Conservation (phyloP, 495 filamentous ascomycete genomes). For the Articulospora tetracladia region DNA sequence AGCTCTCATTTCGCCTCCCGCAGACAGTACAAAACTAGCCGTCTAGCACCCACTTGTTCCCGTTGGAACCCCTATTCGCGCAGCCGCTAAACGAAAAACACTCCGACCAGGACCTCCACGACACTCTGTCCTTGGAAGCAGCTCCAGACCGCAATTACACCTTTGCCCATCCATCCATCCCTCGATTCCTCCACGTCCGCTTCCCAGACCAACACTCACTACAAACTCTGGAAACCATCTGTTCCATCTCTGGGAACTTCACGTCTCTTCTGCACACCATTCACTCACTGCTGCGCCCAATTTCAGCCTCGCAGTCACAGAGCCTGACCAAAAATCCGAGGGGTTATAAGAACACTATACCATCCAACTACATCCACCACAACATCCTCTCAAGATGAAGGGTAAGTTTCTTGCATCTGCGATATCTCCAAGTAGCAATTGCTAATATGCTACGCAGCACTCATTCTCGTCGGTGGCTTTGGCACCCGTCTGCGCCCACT, state of each 20-base stretch:
- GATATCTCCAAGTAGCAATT: background rate
- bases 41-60: constrained; percentile 3
- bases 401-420: constrained; percentile 33
- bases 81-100: constrained; percentile 15
- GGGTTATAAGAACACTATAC: background rate
- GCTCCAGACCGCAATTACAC: background rate
- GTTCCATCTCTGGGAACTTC: too few relatives aligned
- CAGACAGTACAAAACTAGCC: constrained; percentile 3
- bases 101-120: background rate
- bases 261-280: background rate
- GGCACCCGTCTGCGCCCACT: constrained; percentile 96
- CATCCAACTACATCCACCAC: background rate
- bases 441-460: constrained; percentile 56
- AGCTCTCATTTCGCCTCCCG: constrained; percentile 14
- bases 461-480: constrained; percentile 99
- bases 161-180: background rate
- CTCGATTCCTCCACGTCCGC: too few relatives aligned
- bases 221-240: background rate
- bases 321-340: background rate
- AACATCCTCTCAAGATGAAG: constrained; percentile 41
- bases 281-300: background rate
- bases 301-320: constrained; percentile 3
- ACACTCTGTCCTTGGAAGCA: background rate
- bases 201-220: background rate
- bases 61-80: background rate